Evolutionary conservation across 202 grass and related monocot genomes (phyloP).

Genomic region (Elaeis oleifera): DNA sequence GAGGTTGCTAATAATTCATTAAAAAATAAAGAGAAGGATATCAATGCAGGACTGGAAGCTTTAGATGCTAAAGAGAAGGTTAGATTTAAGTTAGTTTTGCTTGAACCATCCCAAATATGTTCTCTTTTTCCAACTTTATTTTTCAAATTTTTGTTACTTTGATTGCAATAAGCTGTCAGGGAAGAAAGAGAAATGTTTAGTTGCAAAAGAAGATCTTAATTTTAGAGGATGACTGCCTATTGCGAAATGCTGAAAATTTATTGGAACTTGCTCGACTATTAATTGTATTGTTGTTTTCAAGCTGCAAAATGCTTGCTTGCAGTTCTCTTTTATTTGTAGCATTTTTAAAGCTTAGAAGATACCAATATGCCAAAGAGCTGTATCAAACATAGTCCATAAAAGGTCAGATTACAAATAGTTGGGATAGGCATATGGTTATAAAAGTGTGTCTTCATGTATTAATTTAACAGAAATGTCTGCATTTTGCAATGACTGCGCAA

Average conservation of each 20-base stretch:
- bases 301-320: not conserved
- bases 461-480: too few relatives aligned
- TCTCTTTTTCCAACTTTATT: not conserved
- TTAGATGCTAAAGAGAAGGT: constrained; percentile 70
- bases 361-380: too few relatives aligned
- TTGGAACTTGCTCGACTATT: not conserved
- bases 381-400: too few relatives aligned
- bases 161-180: constrained; percentile 50
- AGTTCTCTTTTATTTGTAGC: too few relatives aligned
- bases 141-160: constrained; percentile 18
- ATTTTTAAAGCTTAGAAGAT: too few relatives aligned
- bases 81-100: not conserved
- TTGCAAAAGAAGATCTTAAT: constrained; percentile 41
- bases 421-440: too few relatives aligned
- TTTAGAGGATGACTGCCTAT: constrained; percentile 57
- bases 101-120: not conserved
- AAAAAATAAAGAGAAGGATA: constrained; percentile 66
- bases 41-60: constrained; percentile 43
- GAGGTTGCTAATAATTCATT: constrained; percentile 44
- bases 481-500: too few relatives aligned
- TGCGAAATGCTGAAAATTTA: not conserved
- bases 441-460: too few relatives aligned
- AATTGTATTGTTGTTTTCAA: too few relatives aligned
- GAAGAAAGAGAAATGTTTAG: constrained; percentile 46
- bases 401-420: too few relatives aligned